These are phyloP conservation scores for Saturnispora sanitii DNA, from an alignment of 805 yeast species.

Conservation along the genomic window DNA sequence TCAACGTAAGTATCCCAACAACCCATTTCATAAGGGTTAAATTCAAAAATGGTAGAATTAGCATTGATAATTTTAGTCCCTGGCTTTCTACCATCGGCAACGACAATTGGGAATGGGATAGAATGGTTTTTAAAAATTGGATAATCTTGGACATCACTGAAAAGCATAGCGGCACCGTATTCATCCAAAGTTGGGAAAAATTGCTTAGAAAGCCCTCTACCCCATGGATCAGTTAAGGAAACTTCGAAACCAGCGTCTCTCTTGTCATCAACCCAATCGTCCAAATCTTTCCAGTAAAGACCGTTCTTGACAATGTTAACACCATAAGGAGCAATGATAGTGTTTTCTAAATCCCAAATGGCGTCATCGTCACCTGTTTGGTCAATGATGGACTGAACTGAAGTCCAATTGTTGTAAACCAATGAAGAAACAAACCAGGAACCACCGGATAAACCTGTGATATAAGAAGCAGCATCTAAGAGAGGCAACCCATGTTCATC, in stretches of 20 bases:
- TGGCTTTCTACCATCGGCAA: constrained; percentile 59
- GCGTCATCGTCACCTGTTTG: constrained; percentile 29
- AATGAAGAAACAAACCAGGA: constrained; percentile 70
- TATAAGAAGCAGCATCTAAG: constrained; percentile 57
- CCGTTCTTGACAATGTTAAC: constrained; percentile 42
- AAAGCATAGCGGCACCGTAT: constrained; percentile 56
- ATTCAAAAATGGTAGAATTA: constrained; percentile 62
- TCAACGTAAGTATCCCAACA: constrained; percentile 76
- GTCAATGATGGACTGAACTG: constrained; percentile 50
- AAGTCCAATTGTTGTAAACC: constrained; percentile 61
- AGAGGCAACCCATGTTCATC: constrained; percentile 58
- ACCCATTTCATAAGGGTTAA: constrained; percentile 67
- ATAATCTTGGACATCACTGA: constrained; percentile 47
- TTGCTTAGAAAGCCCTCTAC: constrained; percentile 63
- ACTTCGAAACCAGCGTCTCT: constrained; percentile 55
- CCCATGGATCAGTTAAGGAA: constrained; percentile 75
- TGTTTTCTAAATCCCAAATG: constrained; percentile 61
- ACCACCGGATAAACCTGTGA: constrained; percentile 78
- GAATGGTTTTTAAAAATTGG: constrained; percentile 49
- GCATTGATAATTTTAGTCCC: constrained; percentile 42
- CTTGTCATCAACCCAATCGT: constrained; percentile 43
- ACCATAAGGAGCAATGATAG: constrained; percentile 58
- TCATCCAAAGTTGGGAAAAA: constrained; percentile 52
- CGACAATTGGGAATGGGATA: constrained; percentile 67
- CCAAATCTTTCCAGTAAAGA: constrained; percentile 43